Conservation (phyloP, 192 early-diverging fungal species). For the Chytriomyces hyalinus region DNA sequence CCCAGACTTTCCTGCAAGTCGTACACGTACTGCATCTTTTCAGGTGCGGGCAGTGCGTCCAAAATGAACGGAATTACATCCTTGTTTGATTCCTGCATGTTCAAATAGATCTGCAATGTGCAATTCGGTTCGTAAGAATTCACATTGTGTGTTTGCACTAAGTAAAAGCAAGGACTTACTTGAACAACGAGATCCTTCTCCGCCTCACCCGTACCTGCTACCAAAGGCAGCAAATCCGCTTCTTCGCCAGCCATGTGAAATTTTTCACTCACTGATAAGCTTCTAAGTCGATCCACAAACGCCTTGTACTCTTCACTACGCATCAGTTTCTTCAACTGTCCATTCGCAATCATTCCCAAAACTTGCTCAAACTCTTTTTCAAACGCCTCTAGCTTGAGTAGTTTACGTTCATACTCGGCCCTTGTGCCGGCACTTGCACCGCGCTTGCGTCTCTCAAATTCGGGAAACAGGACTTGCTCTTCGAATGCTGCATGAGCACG, state of each 20-base stretch:
- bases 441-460: conserved; percentile 24
- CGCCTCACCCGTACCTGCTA: background rate
- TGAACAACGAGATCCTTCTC: background rate
- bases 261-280: background rate
- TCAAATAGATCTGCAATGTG: background rate
- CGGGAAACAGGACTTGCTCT: conserved; percentile 29
- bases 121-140: background rate
- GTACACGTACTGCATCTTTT: conserved; percentile 35
- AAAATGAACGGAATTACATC: conserved; percentile 28
- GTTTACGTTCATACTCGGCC: conserved; percentile 9
- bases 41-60: conserved; percentile 20
- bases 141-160: background rate
- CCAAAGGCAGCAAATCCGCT: conserved; percentile 1
- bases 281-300: background rate
- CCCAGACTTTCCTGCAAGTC: conserved; percentile 19
- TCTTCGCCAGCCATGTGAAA: conserved; percentile 19
- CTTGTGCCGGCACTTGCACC: conserved; percentile 18
- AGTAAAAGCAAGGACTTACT: background rate
- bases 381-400: background rate
- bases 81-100: conserved; percentile 1
- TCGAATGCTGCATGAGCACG: conserved; percentile 20
- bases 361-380: background rate
- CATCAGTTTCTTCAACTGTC: conserved; percentile 10
- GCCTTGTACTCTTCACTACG: conserved; percentile 1
- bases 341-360: conserved; percentile 1